Evolutionary conservation across 768 basidiomycete species (phyloP).

Genomic region (Amanita exitialis): DNA sequence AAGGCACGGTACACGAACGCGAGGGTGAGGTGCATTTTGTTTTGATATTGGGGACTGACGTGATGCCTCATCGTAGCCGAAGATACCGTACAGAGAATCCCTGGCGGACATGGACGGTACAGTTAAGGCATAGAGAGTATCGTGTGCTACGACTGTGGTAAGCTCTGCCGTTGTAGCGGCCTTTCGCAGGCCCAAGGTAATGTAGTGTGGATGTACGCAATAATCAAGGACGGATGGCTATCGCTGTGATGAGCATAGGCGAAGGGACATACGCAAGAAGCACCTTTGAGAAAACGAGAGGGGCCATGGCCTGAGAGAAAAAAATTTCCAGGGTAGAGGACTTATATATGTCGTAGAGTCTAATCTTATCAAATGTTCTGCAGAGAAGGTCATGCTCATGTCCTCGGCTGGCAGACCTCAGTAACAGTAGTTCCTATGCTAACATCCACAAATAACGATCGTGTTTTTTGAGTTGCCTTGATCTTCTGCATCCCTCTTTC

Average conservation of each 20-base stretch:
- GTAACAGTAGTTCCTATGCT: background rate
- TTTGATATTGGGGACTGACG: slow-evolving; percentile 9
- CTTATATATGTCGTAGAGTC: background rate
- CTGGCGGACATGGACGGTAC: slow-evolving; percentile 19
- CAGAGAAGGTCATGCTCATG: background rate
- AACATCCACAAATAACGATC: slow-evolving; percentile 5
- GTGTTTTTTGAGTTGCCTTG: background rate
- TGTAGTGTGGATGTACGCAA: background rate
- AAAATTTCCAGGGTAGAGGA: background rate
- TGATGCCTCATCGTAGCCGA: slow-evolving; percentile 6
- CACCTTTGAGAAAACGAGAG: background rate
- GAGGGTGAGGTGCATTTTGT: slow-evolving; percentile 9
- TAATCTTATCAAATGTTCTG: background rate
- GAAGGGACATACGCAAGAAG: background rate
- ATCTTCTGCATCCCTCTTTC: background rate
- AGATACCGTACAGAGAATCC: slow-evolving; percentile 13
- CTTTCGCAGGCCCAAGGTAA: slow-evolving; percentile 15
- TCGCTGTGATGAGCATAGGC: background rate
- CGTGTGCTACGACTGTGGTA: slow-evolving; percentile 12
- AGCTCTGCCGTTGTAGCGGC: slow-evolving; percentile 13
- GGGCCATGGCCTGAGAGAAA: background rate
- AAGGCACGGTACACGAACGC: background rate
- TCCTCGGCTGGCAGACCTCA: background rate
- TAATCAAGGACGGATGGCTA: background rate
- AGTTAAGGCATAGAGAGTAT: slow-evolving; percentile 18